Conservation (phyloP, 225 moss, liverwort and hornwort genomes). For the Bryum argenteum region DNA sequence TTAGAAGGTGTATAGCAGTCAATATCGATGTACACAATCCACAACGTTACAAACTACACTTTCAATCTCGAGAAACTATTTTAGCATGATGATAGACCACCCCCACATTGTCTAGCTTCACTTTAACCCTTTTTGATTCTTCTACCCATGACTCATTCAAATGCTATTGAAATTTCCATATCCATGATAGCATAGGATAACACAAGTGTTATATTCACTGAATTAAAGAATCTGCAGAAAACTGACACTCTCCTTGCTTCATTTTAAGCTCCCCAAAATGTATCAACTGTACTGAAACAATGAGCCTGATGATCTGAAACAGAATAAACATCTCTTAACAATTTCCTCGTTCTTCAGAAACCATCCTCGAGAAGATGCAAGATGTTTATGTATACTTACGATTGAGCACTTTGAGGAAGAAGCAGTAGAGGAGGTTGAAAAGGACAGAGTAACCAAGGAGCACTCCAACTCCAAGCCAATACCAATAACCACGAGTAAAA, state of each 20-base stretch:
- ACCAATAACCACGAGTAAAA: constrained; percentile 59
- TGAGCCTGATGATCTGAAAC: no score
- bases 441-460: constrained; percentile 57
- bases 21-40: neutral
- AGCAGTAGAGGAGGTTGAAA: constrained; percentile 65
- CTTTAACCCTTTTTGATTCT: no score
- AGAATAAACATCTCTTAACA: neutral
- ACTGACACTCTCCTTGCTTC: no score
- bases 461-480: constrained; percentile 57
- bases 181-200: neutral
- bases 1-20: no score
- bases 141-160: no score
- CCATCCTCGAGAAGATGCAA: neutral
- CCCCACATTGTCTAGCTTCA: no score
- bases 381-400: constrained; percentile 36
- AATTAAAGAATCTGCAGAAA: no score
- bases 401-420: constrained; percentile 61
- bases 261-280: no score
- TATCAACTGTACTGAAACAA: no score
- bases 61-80: no score
- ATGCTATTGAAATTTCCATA: neutral
- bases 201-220: neutral
- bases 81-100: no score
- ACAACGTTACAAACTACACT: no score
- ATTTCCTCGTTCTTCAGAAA: neutral